A percentile compares a stretch with the other conserved stretches of the same genome.
Conservation (phyloP, 2,329 filamentous ascomycete genomes). For the Xylariales sp. region DNA sequence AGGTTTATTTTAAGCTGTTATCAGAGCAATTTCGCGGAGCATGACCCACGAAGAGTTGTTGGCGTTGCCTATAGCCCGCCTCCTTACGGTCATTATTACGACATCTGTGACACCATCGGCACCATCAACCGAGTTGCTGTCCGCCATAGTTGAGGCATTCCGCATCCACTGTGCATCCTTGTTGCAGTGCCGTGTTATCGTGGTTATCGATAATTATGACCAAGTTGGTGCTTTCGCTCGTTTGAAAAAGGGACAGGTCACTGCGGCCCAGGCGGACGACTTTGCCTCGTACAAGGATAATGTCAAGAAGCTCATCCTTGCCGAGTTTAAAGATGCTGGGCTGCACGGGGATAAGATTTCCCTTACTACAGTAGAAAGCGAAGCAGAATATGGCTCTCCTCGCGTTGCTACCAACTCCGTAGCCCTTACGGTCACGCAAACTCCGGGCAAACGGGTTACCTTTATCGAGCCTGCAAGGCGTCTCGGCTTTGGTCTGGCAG, state of each 20-base stretch:
- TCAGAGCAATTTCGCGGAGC: too few relatives aligned
- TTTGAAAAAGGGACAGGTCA: slow-evolving; percentile 51
- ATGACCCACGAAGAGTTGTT: neutral
- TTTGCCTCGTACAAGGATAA: slow-evolving; percentile 43
- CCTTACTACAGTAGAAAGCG: slow-evolving; percentile 16
- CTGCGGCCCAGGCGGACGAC: slow-evolving; percentile 34
- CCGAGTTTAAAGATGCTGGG: too few relatives aligned
- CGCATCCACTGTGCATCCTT: slow-evolving; percentile 34
- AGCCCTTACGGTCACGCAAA: slow-evolving; percentile 28
- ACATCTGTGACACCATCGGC: slow-evolving; percentile 52
- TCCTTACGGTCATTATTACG: slow-evolving; percentile 44
- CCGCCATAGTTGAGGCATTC: slow-evolving; percentile 41
- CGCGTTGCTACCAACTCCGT: slow-evolving; percentile 30
- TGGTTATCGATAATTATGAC: slow-evolving; percentile 51
- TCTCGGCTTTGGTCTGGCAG: slow-evolving; percentile 49
- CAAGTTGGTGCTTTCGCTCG: slow-evolving; percentile 36
- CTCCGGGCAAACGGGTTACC: slow-evolving; percentile 30
- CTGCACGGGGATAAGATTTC: neutral
- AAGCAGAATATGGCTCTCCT: slow-evolving; percentile 45
- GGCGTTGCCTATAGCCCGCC: neutral
- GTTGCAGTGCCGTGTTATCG: slow-evolving; percentile 38
- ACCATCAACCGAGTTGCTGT: slow-evolving; percentile 47
- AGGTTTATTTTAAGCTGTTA: too few relatives aligned
- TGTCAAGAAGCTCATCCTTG: slow-evolving; percentile 35
- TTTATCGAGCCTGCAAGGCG: slow-evolving; percentile 44